Base-by-base conservation (phyloP, 176 grass and related monocot genomes). In the Urochloa ruziziensis region DNA sequence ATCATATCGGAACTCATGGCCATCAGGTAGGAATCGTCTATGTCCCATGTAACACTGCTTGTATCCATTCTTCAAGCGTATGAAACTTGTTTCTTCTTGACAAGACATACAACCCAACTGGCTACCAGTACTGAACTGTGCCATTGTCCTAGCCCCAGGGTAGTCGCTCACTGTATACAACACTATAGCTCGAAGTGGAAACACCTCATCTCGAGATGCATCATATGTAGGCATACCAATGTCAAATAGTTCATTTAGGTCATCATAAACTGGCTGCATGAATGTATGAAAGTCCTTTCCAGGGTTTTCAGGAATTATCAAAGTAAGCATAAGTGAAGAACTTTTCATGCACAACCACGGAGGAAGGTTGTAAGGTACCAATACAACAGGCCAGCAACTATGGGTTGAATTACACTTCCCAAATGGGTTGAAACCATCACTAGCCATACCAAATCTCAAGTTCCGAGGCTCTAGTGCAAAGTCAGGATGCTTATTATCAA, bases 291-390 rank as follows among this genome's bases (percentile, higher is more conserved):
- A 73, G 3, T 83, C 27, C 68, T 62, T 82, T 73, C 63, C 11
- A 4, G 67, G 68, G 21, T 83, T 48, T 7, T 40, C 10, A 18
- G 37, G 37, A 82, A 82, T 82, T 62, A 73, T 61, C 3, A 62
- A 12, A 48, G 12, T 34, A 11, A 82, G 53, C 54, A 82, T 18
- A 73, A 82, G 54, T 6, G 68, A 82, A 35, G 67, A 82, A 6
- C 54, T 4, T 61, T 82, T 82, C 52, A 46, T 71, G 36, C 80
- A 82, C 46, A 72, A 60, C 67, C 67, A 82, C 10, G 80, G 63
- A 29, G 53, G 53, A 53, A 80, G 23, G 46, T 80, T 67, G 23
- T 80, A 54, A 13, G 78, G 78, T 53, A 80, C 30, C 19, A 81
- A 37, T n/a, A 81, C n/a, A 53, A 81, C 78, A 27, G 4, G 78